Conservation (phyloP, 2,329 filamentous ascomycete species). For the Botrytis cinerea region DNA sequence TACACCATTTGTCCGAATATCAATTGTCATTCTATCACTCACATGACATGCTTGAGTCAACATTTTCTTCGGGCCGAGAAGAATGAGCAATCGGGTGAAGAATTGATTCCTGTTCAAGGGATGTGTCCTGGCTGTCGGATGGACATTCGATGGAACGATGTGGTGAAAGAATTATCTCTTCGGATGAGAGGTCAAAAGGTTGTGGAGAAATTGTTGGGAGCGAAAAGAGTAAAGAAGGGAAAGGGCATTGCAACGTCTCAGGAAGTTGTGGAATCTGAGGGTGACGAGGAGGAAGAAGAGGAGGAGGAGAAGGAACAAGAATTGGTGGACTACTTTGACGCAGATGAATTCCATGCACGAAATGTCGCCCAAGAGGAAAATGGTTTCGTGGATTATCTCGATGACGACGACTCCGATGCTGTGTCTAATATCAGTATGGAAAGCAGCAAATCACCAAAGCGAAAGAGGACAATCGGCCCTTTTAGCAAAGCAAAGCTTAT, state of each 20-base stretch:
- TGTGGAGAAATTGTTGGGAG: conserved; percentile 67
- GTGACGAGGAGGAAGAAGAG: conserved; percentile 25
- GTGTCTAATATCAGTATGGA: conserved; percentile 30
- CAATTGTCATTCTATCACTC: conserved; percentile 58
- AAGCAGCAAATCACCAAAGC: conserved; percentile 23
- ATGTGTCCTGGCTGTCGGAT: conserved; percentile 69
- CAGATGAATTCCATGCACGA: background rate
- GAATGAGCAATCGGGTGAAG: conserved; percentile 28
- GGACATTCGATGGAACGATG: conserved; percentile 67
- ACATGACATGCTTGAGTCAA: conserved; percentile 60
- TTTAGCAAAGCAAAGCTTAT: conserved; percentile 27
- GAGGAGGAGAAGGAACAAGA: conserved; percentile 11
- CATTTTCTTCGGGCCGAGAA: conserved; percentile 49
- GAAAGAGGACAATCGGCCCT: conserved; percentile 24
- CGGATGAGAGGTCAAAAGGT: conserved; percentile 70
- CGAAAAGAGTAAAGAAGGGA: conserved; percentile 29
- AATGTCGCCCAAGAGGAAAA: conserved; percentile 2
- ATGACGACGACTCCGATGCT: conserved; percentile 34
- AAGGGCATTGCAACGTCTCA: conserved; percentile 29
- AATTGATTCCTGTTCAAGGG: conserved; percentile 67
- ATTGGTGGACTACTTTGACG: background rate
- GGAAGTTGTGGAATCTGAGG: conserved; percentile 22
- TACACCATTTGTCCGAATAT: conserved; percentile 58
- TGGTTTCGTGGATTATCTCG: conserved; percentile 11
- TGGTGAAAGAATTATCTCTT: conserved; percentile 81